Conservation (phyloP, 2,329 filamentous ascomycete species). For the Sporothrix euskadiensis region DNA sequence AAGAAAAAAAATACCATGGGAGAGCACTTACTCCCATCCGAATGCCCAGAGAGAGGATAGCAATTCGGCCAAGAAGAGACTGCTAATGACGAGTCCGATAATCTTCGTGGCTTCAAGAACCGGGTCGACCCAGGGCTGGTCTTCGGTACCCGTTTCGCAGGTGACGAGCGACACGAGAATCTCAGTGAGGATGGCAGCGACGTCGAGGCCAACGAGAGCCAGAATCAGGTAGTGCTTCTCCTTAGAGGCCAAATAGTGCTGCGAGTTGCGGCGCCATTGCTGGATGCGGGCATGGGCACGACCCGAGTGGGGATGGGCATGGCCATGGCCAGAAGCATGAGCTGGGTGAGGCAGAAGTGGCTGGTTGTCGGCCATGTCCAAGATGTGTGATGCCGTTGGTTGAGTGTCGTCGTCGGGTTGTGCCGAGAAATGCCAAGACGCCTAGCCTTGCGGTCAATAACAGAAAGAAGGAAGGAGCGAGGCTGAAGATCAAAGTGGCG, state of each 20-base stretch:
- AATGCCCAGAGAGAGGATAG: slow-evolving; percentile 58
- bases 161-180: slow-evolving; percentile 52
- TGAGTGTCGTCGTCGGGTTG: background rate
- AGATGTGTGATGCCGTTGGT: background rate
- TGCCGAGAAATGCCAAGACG: slow-evolving; percentile 27
- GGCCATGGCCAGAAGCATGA: background rate
- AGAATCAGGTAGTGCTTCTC: slow-evolving; percentile 50
- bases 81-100: slow-evolving; percentile 60
- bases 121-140: slow-evolving; percentile 46
- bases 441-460: slow-evolving; percentile 3
- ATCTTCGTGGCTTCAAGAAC: slow-evolving; percentile 48
- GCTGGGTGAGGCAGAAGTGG: background rate
- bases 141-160: slow-evolving; percentile 47
- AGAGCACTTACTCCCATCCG: slow-evolving; percentile 44
- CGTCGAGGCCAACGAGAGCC: slow-evolving; percentile 48
- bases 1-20: background rate
- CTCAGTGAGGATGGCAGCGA: slow-evolving; percentile 48
- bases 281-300: background rate
- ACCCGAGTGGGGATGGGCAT: background rate
- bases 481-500: background rate
- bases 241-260: slow-evolving; percentile 34
- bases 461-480: background rate
- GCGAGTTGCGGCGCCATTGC: slow-evolving; percentile 29
- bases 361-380: slow-evolving; percentile 19
- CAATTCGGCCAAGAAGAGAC: slow-evolving; percentile 65